Base-by-base conservation (phyloP, 169 alveolate genomes). In the Eimeria sp. region DNA sequence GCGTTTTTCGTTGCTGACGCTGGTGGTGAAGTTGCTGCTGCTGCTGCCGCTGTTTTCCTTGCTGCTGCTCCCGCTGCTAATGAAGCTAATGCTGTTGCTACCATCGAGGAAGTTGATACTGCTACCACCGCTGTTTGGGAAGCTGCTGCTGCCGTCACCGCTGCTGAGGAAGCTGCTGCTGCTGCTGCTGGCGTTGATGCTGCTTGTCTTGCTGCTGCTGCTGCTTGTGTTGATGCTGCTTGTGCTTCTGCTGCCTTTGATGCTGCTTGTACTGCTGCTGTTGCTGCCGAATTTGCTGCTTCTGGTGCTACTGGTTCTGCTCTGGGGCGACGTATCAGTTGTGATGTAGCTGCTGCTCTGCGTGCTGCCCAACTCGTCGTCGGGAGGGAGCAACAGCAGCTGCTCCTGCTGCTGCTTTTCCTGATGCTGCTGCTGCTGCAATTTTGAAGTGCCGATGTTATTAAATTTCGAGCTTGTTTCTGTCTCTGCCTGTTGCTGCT, bases 221-320 rank as follows among this genome's bases (percentile, higher is more conserved):
- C 75, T 20, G 61, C 61, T 14, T 0, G 20, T 3, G 61, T 54
- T 14, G 61, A 11, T 54, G 61, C 61, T 54, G 61, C 75, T 9
- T 14, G n/a, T 11, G 13, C 43, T 65, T 9, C 34, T 16, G 13
- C n/a, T n/a, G 7, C 11, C 75, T n/a, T n/a, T 25, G 20, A 7
- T 54, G 61, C 61, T 54, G 61, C 61, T 54, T n/a, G 30, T 25
- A 1, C 61, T 54, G 61, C 61, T 54, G 61, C 61, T 54, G 61
- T 14, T 54, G 61, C 61, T 11, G 61, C 61, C 20, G 61, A 7
- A 14, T 54, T 54, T n/a, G 4, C 75, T 25, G 75, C 75, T 65
- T 11, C n/a, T n/a, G n/a, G 75, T 65, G 75, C 75, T n/a, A 7
- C 75, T 65, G 75, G 30, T 65, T 16, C 75, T 65, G 75, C 75